Conservation (phyloP, 495 filamentous ascomycete genomes). For the Aspergillus affinis region DNA sequence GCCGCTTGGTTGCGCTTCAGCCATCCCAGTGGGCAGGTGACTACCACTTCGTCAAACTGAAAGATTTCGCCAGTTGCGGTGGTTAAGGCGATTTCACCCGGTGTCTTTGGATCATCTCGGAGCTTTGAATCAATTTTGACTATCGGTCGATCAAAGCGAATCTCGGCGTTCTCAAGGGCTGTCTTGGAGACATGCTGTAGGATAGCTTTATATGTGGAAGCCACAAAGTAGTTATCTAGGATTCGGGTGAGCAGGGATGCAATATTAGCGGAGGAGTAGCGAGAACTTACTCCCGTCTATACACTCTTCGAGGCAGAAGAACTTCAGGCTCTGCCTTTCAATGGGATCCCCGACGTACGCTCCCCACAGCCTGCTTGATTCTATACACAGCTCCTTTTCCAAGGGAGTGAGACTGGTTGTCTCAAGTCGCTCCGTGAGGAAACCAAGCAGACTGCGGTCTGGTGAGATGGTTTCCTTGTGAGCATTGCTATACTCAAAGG, state of each 20-base stretch:
- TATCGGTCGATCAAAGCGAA: slow-evolving; percentile 59
- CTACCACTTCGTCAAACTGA: slow-evolving; percentile 79
- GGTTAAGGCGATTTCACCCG: slow-evolving; percentile 49
- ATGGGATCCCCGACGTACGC: slow-evolving; percentile 81
- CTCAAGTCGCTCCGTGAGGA: slow-evolving; percentile 63
- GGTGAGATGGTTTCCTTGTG: slow-evolving; percentile 62
- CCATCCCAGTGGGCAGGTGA: slow-evolving; percentile 87
- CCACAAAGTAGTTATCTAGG: slow-evolving; percentile 83
- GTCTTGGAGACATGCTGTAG: slow-evolving; percentile 64
- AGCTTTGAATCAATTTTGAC: slow-evolving; percentile 43
- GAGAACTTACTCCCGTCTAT: slow-evolving; percentile 74
- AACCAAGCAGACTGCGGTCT: slow-evolving; percentile 72
- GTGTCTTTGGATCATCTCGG: slow-evolving; percentile 11
- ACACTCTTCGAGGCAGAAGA: slow-evolving; percentile 93
- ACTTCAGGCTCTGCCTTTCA: slow-evolving; percentile 78
- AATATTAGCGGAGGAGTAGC: not conserved
- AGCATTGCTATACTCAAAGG: slow-evolving; percentile 76
- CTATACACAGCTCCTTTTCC: slow-evolving; percentile 54
- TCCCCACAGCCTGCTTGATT: slow-evolving; percentile 78
- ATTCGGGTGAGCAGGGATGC: not conserved
- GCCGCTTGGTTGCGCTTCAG: slow-evolving; percentile 71
- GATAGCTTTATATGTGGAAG: slow-evolving; percentile 80
- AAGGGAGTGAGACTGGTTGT: slow-evolving; percentile 52
- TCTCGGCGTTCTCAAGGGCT: slow-evolving; percentile 59
- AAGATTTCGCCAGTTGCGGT: slow-evolving; percentile 52